phyloP scores from a whole-genome alignment of 2,329 filamentous ascomycete genomes.

The Nigrospora osmanthi region DNA sequence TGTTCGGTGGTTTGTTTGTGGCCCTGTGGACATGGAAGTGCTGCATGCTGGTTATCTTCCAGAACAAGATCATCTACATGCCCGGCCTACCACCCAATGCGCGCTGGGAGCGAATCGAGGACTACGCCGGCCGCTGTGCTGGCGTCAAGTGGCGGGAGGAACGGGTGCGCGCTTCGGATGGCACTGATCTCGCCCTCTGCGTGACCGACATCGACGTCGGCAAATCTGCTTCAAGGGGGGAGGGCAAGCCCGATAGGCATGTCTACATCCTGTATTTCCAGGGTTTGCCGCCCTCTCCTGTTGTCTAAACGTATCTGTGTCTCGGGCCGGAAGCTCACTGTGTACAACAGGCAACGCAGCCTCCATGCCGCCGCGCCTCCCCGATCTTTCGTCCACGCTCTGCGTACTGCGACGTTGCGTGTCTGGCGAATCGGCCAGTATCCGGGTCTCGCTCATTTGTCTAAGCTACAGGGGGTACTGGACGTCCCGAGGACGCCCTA shows the following conservation, averaged over 20 bases:
- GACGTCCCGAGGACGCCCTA: conserved; percentile 65
- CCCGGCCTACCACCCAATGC: conserved; percentile 67
- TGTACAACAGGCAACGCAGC: conserved; percentile 45
- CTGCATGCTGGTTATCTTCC: conserved; percentile 66
- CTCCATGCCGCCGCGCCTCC: conserved; percentile 48
- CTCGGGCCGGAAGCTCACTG: not conserved
- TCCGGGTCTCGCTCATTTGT: conserved; percentile 41
- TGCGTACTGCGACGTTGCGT: conserved; percentile 31
- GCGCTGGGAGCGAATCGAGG: conserved; percentile 56
- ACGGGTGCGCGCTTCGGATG: conserved; percentile 52
- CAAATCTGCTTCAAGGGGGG: not conserved
- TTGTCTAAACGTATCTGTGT: not conserved
- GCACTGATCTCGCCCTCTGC: conserved; percentile 55
- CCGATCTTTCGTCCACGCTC: conserved; percentile 46
- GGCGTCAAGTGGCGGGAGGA: conserved; percentile 63
- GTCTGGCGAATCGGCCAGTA: conserved; percentile 16
- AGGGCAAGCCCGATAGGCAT: conserved; percentile 14
- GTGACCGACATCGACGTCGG: conserved; percentile 34
- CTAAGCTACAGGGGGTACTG: conserved; percentile 67
- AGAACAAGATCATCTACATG: conserved; percentile 79
- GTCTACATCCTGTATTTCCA: conserved; percentile 52
- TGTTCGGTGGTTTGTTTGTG: conserved; percentile 59
- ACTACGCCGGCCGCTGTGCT: conserved; percentile 52
- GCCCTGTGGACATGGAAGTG: conserved; percentile 61
- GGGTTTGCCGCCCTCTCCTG: conserved; percentile 27